These are phyloP conservation scores for Diphasiastrum complanatum DNA, from an alignment of 83 land plant species.

Conservation along the genomic window DNA sequence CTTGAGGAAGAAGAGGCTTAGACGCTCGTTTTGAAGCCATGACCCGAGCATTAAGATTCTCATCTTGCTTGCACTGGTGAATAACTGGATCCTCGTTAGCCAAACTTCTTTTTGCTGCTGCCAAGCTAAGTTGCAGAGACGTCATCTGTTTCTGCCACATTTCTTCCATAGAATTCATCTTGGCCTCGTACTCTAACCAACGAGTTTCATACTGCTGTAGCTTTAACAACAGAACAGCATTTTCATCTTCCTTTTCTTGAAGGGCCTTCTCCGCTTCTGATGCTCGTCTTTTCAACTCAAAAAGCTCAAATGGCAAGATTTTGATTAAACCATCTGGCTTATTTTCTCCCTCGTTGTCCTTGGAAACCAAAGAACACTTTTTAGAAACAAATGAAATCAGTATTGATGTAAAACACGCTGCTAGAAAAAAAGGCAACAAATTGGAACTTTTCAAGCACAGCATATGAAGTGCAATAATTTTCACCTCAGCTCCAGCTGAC, in stretches of 20 bases:
- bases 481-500: too few species aligned
- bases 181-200: conserved; percentile 75
- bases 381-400: too few species aligned
- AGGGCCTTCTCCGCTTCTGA: conserved; percentile 60
- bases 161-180: conserved; percentile 83
- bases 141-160: conserved; percentile 88
- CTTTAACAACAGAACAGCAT: conserved; percentile 44
- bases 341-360: too few species aligned
- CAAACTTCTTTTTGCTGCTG: conserved; percentile 65
- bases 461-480: too few species aligned
- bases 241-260: conserved; percentile 78
- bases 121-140: conserved; percentile 70
- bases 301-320: conserved; percentile 38
- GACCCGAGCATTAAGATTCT: conserved; percentile 28
- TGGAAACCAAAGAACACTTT: too few species aligned
- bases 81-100: conserved; percentile 51
- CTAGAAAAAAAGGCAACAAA: too few species aligned
- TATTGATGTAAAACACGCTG: too few species aligned
- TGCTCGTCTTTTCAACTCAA: conserved; percentile 55
- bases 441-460: too few species aligned
- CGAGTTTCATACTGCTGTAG: conserved; percentile 62
- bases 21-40: conserved; percentile 20
- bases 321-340: too few species aligned
- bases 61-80: conserved; percentile 25
- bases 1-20: conserved; percentile 28